Base-by-base conservation (phyloP, 768 basidiomycete genomes). In the Lepiota brunneoincarnata region DNA sequence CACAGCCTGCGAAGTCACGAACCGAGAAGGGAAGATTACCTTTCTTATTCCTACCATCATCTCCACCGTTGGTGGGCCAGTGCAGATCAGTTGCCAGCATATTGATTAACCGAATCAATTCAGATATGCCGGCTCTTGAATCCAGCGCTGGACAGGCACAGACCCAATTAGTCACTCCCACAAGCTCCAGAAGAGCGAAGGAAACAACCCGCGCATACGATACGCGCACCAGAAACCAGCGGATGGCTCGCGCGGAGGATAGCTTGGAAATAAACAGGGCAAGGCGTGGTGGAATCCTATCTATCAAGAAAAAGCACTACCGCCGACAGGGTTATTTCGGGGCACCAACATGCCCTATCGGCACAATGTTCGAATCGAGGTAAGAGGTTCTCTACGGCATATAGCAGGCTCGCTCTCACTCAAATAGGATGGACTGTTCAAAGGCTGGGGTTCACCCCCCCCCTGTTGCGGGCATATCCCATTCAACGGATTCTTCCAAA, bases 391-490 rank as follows among this genome's bases (percentile, higher is more conserved):
- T 21, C 12, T 23, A 10, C 39, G 24, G 24, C 20, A 24, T 36
- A 26, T 46, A 23, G 34, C 35, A 4, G 26, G 10, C 35, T 35
- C n/a, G 9, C 9, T 41, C 26, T 36, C 31, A 31, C 11, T 10
- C 11, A 31, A 17, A 34, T 55, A 74, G 72, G 57, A 57, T 63
- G 17, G 65, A 64, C 6, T 67, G 69, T 37, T 21, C 55, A 4
- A 35, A 41, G 0, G 58, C 58, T 1, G 62, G 66, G 0, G 58
- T 76, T 2, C 76, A 76, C 52, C 48, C 35, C 2, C 59, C 46
- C 3, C 31, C 18, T 4, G 44, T 60, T 40, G 74, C 74, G 18
- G 76, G 76, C 4, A 78, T 78, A 28, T 63, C 64, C 31, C 70
- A 70, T 3, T 59, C 59, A 12, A 45, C 53, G 11, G 36, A 34